Evolutionary conservation across 176 grass and related monocot species (phyloP), one percentile per base, ranked within the genome.

Genomic region (Sorghum bicolor): DNA sequence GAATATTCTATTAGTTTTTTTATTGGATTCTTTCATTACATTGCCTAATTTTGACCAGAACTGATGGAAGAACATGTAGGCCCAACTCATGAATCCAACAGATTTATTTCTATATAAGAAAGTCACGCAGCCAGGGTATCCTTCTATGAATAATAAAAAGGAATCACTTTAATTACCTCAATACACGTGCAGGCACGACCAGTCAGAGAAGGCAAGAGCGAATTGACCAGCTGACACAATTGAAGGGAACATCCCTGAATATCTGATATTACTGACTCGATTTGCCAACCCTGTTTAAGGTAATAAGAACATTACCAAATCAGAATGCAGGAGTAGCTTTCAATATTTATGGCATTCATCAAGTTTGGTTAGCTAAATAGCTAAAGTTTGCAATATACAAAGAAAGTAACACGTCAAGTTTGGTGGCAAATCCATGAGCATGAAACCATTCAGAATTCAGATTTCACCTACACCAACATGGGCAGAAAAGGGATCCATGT

Each of bases 231-330:
- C 86, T 87, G 84, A 28, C 91, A 96, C 73, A 99, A 61, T 28
- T 96, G 76, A 77, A 99, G 81, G 34, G 93, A 80, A 68, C 83
- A 92, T 89, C 83, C 78, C 11, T 88, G 83, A 86, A 99, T 96
- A 73, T 92, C 92, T 33, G 86, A 85, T 52, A 96, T 89, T 83
- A 87, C 45, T 43, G 83, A 81, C 78, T 96, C 97, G 60, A 96
- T 94, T 89, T 92, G 87, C 40, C 87, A 90, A 72, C 90, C 86
- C 97, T 99, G 89, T 89, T 87, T 30, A 86, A 87, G 64, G 57
- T 4, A 84, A 73, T 68, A 74, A 55, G 69, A 90, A 47, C 36
- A 85, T 90, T 48, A 45, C 39, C 12, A 22, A 74, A 82, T 73
- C 34, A 85, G 77, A 78, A n/a, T 79, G 26, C 50, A 71, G 50